phyloP scores from a whole-genome alignment of 352 stramenopile genomes.

The Globisporangium nodosum region DNA sequence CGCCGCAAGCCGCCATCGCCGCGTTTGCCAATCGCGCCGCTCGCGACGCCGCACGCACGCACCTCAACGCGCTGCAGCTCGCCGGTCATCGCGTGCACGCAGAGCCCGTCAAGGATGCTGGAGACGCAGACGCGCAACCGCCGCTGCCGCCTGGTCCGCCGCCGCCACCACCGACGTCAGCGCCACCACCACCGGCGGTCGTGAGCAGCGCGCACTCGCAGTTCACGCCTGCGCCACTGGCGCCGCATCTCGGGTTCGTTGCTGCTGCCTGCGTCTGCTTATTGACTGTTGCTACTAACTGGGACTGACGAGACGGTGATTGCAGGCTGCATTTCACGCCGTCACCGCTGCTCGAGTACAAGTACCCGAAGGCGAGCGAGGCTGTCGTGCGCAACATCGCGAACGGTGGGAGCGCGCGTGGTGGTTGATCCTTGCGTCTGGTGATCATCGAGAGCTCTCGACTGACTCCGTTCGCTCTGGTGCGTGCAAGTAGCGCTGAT shows the following conservation, averaged over 20 bases:
- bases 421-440: neutral
- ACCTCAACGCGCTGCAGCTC: conserved; percentile 44
- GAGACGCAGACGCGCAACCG: conserved; percentile 13
- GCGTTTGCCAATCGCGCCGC: conserved; percentile 27
- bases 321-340: conserved; percentile 78
- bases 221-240: conserved; percentile 40
- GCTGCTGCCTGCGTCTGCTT: too few relatives aligned
- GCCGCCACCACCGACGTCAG: conserved; percentile 13
- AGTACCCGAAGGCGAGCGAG: conserved; percentile 77
- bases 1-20: conserved; percentile 42
- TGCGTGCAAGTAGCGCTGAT: conserved; percentile 51
- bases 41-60: conserved; percentile 30
- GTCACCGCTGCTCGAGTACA: conserved; percentile 82
- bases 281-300: neutral
- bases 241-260: conserved; percentile 67
- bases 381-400: conserved; percentile 82
- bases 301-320: neutral
- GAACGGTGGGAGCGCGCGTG: conserved; percentile 43
- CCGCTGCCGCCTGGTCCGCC: conserved; percentile 27
- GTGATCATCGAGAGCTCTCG: neutral
- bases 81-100: conserved; percentile 44
- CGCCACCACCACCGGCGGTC: neutral
- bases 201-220: neutral
- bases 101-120: neutral
- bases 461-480: too few relatives aligned